Evolutionary conservation across 2,329 filamentous ascomycete genomes (phyloP), one percentile per base, ranked within the genome.

Genomic region (Trichoderma lentiforme): DNA sequence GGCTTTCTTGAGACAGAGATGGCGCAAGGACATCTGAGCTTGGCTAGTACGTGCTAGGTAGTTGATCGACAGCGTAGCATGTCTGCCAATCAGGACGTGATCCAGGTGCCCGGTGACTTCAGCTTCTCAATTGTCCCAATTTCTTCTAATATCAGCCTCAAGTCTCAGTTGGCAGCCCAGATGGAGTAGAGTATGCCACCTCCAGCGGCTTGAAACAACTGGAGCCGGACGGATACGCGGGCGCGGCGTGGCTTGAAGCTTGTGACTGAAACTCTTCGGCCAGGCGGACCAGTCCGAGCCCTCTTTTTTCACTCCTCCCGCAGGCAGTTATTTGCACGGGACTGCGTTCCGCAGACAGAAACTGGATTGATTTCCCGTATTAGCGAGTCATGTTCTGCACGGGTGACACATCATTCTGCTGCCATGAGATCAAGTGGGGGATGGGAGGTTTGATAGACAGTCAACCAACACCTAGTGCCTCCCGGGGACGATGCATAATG

Each of bases 381-480:
- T 28, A 30, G 43, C 67, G 67, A 70, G 67, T 70, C 67, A 70
- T 70, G 39, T 9, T 39, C 39, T 6, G 18, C 6, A 21, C 43
- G 36, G 43, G 58, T 70, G 67, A 70, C 67, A 70, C 57, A 53
- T 70, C 67, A 26, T n/a, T 36, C 67, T 39, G 43, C 57, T 70
- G 36, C 56, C 67, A 53, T 32, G 57, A 70, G 57, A 70, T 70
- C 57, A 70, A 62, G 66, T 69, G 66, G 65, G 65, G 65, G 65
- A 68, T 60, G n/a, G 53, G n/a, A 43, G 34, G 66, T 51, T 61
- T 61, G 65, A 68, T 61, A 47, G 53, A 51, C 66, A 58, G 24
- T 4, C 39, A 21, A n/a, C 43, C 43, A 65, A 43, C 43, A 32
- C 24, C 36, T 69, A 69, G 66, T 51, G 56, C 57, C 21, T 53